Percentiles rank a stretch among this genome's conserved stretches.
Evolutionary conservation across 768 basidiomycete species (phyloP).

Genomic region (Xerocomellus chrysenteron): DNA sequence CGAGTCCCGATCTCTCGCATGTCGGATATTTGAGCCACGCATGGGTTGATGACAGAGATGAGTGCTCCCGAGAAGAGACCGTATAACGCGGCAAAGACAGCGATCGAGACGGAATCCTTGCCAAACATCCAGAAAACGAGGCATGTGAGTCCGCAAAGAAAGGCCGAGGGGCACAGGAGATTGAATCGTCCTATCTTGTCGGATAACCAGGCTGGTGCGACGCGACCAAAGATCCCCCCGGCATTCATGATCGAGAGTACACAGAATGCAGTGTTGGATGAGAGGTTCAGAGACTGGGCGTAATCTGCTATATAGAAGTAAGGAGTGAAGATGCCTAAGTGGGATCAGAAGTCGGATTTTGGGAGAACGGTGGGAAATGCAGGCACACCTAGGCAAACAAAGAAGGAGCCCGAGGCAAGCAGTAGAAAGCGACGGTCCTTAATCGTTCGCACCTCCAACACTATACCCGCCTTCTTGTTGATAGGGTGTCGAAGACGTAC

Average conservation of each 20-base stretch:
- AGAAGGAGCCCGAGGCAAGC: conserved; percentile 51
- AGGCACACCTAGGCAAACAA: conserved; percentile 59
- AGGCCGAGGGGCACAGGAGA: conserved; percentile 59
- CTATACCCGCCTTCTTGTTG: conserved; percentile 17
- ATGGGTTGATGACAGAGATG: conserved; percentile 65
- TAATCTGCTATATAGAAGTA: conserved; percentile 70
- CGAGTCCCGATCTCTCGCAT: conserved; percentile 56
- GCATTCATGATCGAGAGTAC: conserved; percentile 69
- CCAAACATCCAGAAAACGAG: conserved; percentile 58
- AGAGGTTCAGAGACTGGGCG: conserved; percentile 41
- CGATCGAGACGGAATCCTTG: conserved; percentile 38
- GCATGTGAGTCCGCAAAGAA: conserved; percentile 60
- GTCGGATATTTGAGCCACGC: conserved; percentile 65
- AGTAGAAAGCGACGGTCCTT: conserved; percentile 53
- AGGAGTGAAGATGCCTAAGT: conserved; percentile 65
- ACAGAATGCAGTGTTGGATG: conserved; percentile 45
- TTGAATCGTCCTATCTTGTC: conserved; percentile 69
- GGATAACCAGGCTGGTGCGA: conserved; percentile 62
- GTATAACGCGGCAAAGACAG: conserved; percentile 54
- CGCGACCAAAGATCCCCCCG: conserved; percentile 62
- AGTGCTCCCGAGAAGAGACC: conserved; percentile 70
- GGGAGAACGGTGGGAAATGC: not conserved
- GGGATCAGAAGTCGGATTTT: conserved; percentile 1
- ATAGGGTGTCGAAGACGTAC: conserved; percentile 36
- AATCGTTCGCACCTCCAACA: conserved; percentile 32